Conservation (phyloP, 2,329 filamentous ascomycete genomes). For the Fusarium udum region DNA sequence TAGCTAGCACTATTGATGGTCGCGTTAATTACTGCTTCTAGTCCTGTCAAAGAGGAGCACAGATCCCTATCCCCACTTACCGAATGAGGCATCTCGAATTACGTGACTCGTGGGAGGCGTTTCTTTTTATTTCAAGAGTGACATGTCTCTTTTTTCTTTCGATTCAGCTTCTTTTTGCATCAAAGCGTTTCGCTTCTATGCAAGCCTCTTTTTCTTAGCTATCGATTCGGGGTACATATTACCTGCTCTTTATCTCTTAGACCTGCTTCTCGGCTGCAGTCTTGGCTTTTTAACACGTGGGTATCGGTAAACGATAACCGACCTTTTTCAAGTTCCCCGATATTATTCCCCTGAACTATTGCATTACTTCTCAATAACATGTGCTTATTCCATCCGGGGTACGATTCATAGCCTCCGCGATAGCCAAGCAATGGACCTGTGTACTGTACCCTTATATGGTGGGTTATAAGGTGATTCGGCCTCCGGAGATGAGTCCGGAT, state of each 20-base stretch:
- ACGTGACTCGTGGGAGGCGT: background rate
- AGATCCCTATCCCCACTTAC: background rate
- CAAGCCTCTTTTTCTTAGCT: slow-evolving; percentile 1
- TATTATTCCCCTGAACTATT: slow-evolving; percentile 10
- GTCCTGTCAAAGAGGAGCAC: background rate
- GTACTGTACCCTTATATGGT: background rate
- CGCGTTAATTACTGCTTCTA: background rate
- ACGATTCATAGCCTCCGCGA: background rate
- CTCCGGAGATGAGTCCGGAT: slow-evolving; percentile 11
- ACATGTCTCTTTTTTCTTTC: background rate
- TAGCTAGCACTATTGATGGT: background rate
- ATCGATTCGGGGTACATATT: background rate
- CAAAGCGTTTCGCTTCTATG: slow-evolving; percentile 11
- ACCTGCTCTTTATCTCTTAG: background rate
- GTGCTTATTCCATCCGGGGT: slow-evolving; percentile 3
- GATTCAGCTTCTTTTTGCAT: background rate
- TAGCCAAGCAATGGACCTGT: background rate
- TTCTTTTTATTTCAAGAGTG: background rate
- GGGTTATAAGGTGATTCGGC: background rate
- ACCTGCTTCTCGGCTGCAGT: background rate
- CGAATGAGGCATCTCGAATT: background rate
- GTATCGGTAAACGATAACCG: background rate
- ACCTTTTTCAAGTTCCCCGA: background rate
- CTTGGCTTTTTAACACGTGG: background rate
- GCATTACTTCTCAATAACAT: background rate